A percentile compares a stretch with the other conserved stretches of the same genome.
phyloP scores from a whole-genome alignment of 768 basidiomycete genomes.

The Mycena galopus region DNA sequence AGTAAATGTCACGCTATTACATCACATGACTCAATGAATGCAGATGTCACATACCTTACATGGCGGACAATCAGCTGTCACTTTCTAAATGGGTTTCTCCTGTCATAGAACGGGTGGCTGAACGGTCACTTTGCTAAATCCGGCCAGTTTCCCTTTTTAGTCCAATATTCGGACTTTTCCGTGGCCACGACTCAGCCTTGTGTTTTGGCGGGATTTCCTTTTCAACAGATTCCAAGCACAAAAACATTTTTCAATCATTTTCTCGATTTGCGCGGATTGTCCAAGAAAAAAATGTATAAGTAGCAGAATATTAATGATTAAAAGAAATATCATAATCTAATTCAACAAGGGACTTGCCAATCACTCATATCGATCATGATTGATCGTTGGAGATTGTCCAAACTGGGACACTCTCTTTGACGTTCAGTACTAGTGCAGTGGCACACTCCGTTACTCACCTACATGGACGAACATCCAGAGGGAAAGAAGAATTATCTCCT shows the following conservation, averaged over 20 bases:
- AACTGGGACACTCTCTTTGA: not conserved
- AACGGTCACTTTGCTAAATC: too few species aligned
- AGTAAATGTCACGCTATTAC: too few species aligned
- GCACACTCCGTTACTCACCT: not conserved
- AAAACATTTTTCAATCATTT: too few species aligned
- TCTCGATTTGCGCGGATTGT: not conserved
- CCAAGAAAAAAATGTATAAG: not conserved
- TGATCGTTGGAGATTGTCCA: not conserved
- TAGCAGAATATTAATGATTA: not conserved
- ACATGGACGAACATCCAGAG: conserved; percentile 13
- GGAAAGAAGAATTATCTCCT: not conserved
- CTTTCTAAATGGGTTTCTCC: too few species aligned
- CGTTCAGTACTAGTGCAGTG: not conserved
- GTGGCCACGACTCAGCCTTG: not conserved
- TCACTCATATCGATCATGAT: too few species aligned
- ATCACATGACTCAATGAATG: too few species aligned
- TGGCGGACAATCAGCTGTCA: too few species aligned
- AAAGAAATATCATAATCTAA: not conserved
- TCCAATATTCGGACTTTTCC: not conserved
- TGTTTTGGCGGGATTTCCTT: not conserved
- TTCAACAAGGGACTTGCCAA: too few species aligned
- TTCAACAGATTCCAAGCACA: too few species aligned
- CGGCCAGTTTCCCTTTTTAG: too few species aligned
- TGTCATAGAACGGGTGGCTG: too few species aligned
- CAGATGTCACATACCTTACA: too few species aligned